phyloP scores from a whole-genome alignment of 352 stramenopile genomes.

The Albugo laibachii region DNA sequence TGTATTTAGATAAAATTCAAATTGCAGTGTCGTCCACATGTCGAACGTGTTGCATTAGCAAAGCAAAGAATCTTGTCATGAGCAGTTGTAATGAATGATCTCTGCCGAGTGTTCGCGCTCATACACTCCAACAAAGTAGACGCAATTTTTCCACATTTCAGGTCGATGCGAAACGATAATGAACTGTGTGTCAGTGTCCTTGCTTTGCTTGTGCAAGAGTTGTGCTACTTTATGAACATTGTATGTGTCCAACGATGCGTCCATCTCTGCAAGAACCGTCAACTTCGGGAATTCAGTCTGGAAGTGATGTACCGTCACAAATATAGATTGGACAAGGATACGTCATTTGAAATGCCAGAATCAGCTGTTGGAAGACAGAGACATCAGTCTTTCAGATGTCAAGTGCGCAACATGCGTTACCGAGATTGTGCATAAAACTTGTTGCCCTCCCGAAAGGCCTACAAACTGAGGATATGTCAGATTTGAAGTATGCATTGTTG shows the following conservation, averaged over 20 bases:
- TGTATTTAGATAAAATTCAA: no score
- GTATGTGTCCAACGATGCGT: constrained; percentile 17
- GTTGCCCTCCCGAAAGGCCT: constrained; percentile 17
- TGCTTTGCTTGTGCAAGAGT: constrained; percentile 10
- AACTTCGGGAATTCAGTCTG: not conserved
- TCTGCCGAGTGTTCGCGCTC: constrained; percentile 11
- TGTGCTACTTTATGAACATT: constrained; percentile 14
- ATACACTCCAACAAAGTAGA: constrained; percentile 13
- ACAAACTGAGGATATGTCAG: constrained; percentile 10
- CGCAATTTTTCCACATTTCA: constrained; percentile 15
- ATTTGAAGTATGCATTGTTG: not conserved
- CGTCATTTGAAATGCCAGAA: constrained; percentile 17
- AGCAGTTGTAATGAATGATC: constrained; percentile 7
- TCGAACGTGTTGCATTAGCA: no score
- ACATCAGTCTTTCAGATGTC: not conserved
- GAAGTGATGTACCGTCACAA: constrained; percentile 13
- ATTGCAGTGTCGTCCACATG: no score
- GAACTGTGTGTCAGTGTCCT: constrained; percentile 12
- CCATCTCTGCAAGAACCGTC: constrained; percentile 10
- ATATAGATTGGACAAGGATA: constrained; percentile 19
- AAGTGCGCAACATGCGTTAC: constrained; percentile 2
- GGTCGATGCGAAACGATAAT: constrained; percentile 16
- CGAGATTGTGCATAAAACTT: constrained; percentile 18
- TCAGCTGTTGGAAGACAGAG: constrained; percentile 6
- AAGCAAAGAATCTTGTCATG: no score